These are phyloP conservation scores for Effrenium voratum DNA, from an alignment of 73 alveolate genomes.

Conservation along the genomic window DNA sequence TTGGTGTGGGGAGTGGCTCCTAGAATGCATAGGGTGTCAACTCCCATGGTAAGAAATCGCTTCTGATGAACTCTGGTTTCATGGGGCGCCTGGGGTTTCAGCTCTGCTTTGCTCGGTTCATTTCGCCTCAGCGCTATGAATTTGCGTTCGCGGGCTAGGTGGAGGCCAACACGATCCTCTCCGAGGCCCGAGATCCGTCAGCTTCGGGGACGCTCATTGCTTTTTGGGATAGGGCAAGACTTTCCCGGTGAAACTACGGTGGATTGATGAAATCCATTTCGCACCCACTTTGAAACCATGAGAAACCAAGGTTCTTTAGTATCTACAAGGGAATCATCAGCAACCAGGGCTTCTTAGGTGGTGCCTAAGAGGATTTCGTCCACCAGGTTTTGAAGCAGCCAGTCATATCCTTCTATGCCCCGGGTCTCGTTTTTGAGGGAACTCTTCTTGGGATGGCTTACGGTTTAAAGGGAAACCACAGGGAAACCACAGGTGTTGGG, in stretches of 20 bases:
- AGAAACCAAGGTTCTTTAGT: not conserved
- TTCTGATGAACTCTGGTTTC: not conserved
- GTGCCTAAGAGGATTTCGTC: too few relatives aligned
- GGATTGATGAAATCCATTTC: not conserved
- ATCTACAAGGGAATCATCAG: not conserved
- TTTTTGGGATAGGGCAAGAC: not conserved
- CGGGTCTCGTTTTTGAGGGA: not conserved
- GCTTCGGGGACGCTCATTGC: not conserved
- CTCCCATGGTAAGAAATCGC: not conserved
- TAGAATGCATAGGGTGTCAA: too few relatives aligned
- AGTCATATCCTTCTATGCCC: not conserved
- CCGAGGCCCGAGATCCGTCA: conserved; percentile 7
- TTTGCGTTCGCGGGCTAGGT: too few relatives aligned
- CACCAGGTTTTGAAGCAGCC: not conserved
- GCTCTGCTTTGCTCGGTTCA: not conserved
- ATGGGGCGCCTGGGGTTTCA: not conserved
- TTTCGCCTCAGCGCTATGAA: too few relatives aligned
- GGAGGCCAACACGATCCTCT: conserved; percentile 62
- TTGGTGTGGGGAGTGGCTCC: too few relatives aligned
- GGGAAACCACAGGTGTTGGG: too few relatives aligned
- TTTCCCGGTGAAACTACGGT: not conserved
- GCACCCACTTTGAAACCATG: not conserved
- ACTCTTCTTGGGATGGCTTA: not conserved
- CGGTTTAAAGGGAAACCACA: too few relatives aligned
- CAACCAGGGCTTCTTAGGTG: not conserved